phyloP scores from a whole-genome alignment of 179 eudicot species.

The Pouteria campechiana region DNA sequence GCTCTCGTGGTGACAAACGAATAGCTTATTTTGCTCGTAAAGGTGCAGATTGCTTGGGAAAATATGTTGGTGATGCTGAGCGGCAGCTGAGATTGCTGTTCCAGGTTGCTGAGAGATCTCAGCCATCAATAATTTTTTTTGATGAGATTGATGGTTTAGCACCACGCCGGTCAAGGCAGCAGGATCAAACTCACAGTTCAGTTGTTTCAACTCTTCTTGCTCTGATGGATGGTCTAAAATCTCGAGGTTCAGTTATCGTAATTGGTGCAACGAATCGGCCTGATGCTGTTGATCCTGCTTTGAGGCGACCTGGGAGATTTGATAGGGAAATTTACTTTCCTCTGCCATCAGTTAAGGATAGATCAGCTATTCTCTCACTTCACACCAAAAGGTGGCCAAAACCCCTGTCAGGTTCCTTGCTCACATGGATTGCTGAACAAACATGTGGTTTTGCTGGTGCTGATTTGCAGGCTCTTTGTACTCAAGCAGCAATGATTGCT shows the following conservation, averaged over 20 bases:
- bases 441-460: slow-evolving; percentile 98
- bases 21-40: slow-evolving; percentile 98
- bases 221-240: slow-evolving; percentile 86
- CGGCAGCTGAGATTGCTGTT: slow-evolving; percentile 93
- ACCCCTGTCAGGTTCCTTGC: slow-evolving; percentile 64
- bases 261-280: slow-evolving; percentile 99
- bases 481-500: slow-evolving; percentile 80
- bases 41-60: slow-evolving; percentile 97
- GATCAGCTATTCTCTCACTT: slow-evolving; percentile 82
- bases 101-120: slow-evolving; percentile 95
- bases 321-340: slow-evolving; percentile 97
- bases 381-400: slow-evolving; percentile 92
- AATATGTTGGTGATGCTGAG: slow-evolving; percentile 98
- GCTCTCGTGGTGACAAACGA: slow-evolving; percentile 82
- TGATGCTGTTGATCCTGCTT: slow-evolving; percentile 92
- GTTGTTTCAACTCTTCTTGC: slow-evolving; percentile 96
- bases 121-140: slow-evolving; percentile 90
- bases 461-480: slow-evolving; percentile 95
- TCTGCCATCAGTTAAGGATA: slow-evolving; percentile 66
- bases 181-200: slow-evolving; percentile 97
- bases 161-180: slow-evolving; percentile 90
- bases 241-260: slow-evolving; percentile 92
- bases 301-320: slow-evolving; percentile 94
- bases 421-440: slow-evolving; percentile 51
- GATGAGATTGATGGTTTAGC: slow-evolving; percentile 98